Evolutionary conservation across 1,284 basidiomycete species (phyloP), one percentile per base, ranked within the genome.

Genomic region (Microbotryomycetes sp.): DNA sequence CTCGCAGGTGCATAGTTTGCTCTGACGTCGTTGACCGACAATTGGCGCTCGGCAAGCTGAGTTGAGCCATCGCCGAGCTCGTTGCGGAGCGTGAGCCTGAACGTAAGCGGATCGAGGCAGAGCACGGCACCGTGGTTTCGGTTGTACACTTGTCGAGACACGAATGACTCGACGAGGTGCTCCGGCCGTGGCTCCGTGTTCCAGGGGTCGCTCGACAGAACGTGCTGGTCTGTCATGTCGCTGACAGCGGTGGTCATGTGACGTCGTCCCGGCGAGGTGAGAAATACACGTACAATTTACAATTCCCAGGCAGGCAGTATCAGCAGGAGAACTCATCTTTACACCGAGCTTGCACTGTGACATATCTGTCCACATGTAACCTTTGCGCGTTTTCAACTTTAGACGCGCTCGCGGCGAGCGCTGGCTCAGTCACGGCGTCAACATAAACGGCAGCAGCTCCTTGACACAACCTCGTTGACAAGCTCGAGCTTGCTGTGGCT

Each of bases 71-170:
- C 56, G 18, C 62, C 2, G 45, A n/a, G 45, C 47, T 60, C 60
- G 16, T 53, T 24, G 4, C 52, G 50, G 28, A 70, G 15, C 4
- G 11, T 1, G 24, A 70, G 53, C 1, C 13, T 6, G 46, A 57
- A 66, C 0, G 24, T 16, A 1, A 15, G 18, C 2, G 45, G 2
- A 5, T 53, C 26, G 28, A 50, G 16, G 30, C 41, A 27, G 26
- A 61, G 41, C 31, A 60, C 51, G 1, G 30, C 57, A 23, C 66
- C 64, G 31, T 70, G 68, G 49, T 70, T 70, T 24, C 68, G 62
- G 41, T 64, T 28, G 54, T 64, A 70, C n/a, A 28, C 15, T 6
- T 5, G 1, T 0, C 23, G 3, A 16, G 13, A n/a, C 26, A 45
- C 29, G 51, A 62, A 62, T 35, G 16, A 5, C 1, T 28, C 18